A percentile compares a stretch with the other conserved stretches of the same genome.
Evolutionary conservation across 129 eudicot genomes (phyloP).

Genomic region (Calendula officinalis): DNA sequence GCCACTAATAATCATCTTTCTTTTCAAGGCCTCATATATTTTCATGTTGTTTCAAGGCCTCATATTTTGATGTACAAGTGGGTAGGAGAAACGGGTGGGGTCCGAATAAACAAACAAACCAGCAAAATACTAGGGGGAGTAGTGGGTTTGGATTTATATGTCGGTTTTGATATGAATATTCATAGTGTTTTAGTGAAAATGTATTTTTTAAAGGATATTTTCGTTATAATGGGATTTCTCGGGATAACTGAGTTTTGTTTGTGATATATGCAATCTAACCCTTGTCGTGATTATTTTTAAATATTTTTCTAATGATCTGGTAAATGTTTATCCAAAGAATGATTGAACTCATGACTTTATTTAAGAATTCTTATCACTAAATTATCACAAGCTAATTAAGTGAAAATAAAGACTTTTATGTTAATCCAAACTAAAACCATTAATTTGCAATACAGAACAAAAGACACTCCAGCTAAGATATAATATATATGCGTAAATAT

Average conservation of each 20-base stretch:
- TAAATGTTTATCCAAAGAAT: too few species aligned
- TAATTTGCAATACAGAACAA: slow-evolving; percentile 17
- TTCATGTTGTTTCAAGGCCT: neutral
- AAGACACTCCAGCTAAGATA: slow-evolving; percentile 27
- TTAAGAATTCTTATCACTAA: too few species aligned
- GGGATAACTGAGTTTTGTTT: too few species aligned
- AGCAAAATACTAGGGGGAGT: neutral
- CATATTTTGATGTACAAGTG: slow-evolving; percentile 8
- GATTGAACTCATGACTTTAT: too few species aligned
- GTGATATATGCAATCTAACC: too few species aligned
- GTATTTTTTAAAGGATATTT: too few species aligned
- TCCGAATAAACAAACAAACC: slow-evolving; percentile 7
- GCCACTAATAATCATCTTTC: too few species aligned
- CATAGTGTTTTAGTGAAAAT: slow-evolving; percentile 24
- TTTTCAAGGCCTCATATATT: too few species aligned
- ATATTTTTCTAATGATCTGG: too few species aligned
- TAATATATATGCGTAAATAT: neutral
- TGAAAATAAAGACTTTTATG: neutral
- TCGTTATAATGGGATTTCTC: too few species aligned
- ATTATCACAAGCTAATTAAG: too few species aligned
- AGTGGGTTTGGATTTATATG: slow-evolving; percentile 27
- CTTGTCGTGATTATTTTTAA: too few species aligned
- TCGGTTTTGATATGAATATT: slow-evolving; percentile 26
- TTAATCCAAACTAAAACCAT: slow-evolving; percentile 22
- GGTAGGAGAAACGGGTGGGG: slow-evolving; percentile 6